Percentiles rank a stretch among this genome's conserved stretches.
Conservation (phyloP, 192 early-diverging fungal species). For the Linnemannia zychae region DNA sequence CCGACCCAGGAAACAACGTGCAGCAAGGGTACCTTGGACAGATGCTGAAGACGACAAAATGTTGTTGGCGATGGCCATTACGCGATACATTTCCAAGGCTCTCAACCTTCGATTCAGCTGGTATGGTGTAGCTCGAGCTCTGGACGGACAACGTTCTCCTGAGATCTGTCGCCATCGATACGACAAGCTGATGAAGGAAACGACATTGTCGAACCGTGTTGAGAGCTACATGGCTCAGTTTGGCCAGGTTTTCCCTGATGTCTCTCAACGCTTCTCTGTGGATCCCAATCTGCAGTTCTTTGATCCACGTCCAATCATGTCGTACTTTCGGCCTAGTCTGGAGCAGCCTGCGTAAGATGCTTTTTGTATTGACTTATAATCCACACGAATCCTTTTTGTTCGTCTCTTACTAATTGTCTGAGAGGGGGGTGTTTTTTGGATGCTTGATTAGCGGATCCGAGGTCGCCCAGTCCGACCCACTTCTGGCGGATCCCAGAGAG, state of each 20-base stretch:
- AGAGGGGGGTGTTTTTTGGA: background rate
- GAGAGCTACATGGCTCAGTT: slow-evolving; percentile 35
- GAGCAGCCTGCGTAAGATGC: slow-evolving; percentile 25
- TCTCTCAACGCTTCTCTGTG: slow-evolving; percentile 23
- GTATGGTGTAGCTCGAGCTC: slow-evolving; percentile 12
- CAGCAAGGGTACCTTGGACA: slow-evolving; percentile 15
- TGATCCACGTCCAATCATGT: slow-evolving; percentile 27
- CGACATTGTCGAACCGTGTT: background rate
- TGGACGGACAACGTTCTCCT: slow-evolving; percentile 5
- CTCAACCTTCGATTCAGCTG: slow-evolving; percentile 40
- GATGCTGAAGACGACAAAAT: slow-evolving; percentile 29
- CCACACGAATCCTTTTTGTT: background rate
- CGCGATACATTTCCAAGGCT: slow-evolving; percentile 24
- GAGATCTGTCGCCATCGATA: slow-evolving; percentile 49
- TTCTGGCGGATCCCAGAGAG: background rate
- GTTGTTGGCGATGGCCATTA: slow-evolving; percentile 19
- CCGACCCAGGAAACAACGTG: slow-evolving; percentile 14
- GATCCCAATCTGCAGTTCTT: slow-evolving; percentile 32
- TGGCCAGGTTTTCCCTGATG: slow-evolving; percentile 9
- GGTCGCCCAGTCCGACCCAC: background rate
- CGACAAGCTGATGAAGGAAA: slow-evolving; percentile 28
- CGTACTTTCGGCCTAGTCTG: slow-evolving; percentile 16
- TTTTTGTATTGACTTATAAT: background rate
- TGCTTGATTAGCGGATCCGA: background rate
- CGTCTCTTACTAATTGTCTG: background rate